A percentile compares a stretch with the other conserved stretches of the same genome.
Conservation (phyloP, 306 rosid genomes). For the Datisca glomerata region DNA sequence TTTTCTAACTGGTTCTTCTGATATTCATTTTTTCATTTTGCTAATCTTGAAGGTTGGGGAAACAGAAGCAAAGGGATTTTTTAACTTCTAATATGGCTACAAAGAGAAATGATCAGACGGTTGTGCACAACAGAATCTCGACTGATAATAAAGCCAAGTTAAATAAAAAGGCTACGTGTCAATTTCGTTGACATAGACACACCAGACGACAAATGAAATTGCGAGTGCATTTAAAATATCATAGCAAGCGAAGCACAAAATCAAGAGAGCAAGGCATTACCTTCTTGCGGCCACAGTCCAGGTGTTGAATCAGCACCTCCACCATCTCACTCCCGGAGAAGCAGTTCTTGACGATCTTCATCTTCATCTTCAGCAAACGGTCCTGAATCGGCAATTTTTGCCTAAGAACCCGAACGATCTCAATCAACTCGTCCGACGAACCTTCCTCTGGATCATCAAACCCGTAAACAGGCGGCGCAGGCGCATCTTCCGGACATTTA, state of each 20-base stretch:
- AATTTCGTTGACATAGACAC: too few species aligned
- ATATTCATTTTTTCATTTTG: too few species aligned
- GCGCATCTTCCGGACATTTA: constrained; percentile 47
- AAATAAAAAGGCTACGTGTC: too few species aligned
- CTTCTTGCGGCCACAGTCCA: constrained; percentile 63
- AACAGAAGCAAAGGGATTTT: too few species aligned
- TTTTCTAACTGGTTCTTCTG: too few species aligned
- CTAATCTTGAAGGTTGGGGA: too few species aligned
- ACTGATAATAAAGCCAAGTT: too few species aligned
- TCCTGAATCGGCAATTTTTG: constrained; percentile 67
- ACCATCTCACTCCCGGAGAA: constrained; percentile 68
- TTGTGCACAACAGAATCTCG: too few species aligned
- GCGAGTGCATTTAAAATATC: background rate
- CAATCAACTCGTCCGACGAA: constrained; percentile 39
- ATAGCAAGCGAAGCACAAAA: constrained; percentile 3
- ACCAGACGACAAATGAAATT: background rate
- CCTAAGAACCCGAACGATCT: constrained; percentile 39
- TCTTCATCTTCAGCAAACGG: constrained; percentile 52
- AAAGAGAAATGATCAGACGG: too few species aligned
- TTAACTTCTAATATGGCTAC: too few species aligned
- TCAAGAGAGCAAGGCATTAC: constrained; percentile 18
- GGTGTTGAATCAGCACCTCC: constrained; percentile 45
- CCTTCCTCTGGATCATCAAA: constrained; percentile 31
- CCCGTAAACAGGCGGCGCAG: constrained; percentile 60
- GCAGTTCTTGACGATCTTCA: constrained; percentile 71